These are phyloP conservation scores for Podaxis sp. DNA, from an alignment of 768 basidiomycete species.

Conservation along the genomic window DNA sequence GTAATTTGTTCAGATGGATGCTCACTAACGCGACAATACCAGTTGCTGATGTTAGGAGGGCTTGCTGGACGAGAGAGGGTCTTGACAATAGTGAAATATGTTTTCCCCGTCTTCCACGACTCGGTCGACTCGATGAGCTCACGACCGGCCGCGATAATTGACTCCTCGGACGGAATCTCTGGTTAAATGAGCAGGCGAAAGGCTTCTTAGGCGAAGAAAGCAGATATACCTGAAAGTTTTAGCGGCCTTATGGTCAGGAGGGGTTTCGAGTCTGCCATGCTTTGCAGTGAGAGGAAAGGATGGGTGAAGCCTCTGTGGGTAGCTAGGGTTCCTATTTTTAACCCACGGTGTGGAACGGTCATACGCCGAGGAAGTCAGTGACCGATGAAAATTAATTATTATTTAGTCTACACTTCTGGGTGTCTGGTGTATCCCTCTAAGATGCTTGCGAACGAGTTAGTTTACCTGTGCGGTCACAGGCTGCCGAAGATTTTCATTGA, in stretches of 20 bases:
- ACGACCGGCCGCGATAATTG: constrained; percentile 50
- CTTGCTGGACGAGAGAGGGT: constrained; percentile 54
- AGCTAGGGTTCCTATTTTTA: constrained; percentile 7
- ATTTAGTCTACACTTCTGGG: constrained; percentile 9
- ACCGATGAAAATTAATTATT: constrained; percentile 6
- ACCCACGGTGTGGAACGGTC: neutral
- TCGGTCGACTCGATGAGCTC: constrained; percentile 55
- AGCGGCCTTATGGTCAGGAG: constrained; percentile 28
- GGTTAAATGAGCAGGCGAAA: constrained; percentile 4
- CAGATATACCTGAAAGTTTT: constrained; percentile 26
- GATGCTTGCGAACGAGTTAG: neutral
- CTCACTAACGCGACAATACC: constrained; percentile 69
- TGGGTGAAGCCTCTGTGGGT: too few relatives aligned
- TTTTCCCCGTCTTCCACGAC: constrained; percentile 70
- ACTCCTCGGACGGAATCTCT: constrained; percentile 66
- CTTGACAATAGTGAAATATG: constrained; percentile 55
- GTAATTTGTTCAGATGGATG: constrained; percentile 66
- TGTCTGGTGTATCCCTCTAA: neutral
- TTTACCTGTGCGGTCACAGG: neutral
- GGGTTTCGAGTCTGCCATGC: constrained; percentile 20
- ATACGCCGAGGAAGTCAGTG: neutral
- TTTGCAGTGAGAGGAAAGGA: neutral
- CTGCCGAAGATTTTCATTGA: constrained; percentile 31
- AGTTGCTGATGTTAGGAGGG: constrained; percentile 55
- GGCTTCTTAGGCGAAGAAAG: neutral